Base-by-base conservation (phyloP, 2,329 filamentous ascomycete species). In the Coniochaeta ligniaria region DNA sequence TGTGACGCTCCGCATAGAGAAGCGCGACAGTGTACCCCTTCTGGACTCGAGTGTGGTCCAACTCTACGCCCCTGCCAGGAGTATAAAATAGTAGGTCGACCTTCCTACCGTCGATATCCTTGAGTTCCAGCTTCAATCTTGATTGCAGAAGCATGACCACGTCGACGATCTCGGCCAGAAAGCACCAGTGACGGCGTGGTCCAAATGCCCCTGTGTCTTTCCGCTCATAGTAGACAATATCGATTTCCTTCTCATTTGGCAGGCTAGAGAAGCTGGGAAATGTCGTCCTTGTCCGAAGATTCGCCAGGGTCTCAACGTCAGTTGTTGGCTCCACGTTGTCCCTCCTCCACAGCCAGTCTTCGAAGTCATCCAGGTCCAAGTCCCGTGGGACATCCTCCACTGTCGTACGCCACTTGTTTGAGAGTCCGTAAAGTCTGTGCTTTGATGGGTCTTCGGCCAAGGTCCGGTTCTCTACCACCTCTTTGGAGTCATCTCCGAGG, bases 331-430 rank as follows among this genome's bases (percentile, higher is more conserved):
- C 6, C 16, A n/a, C 6, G 16, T 52, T 52, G 14, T 28, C 24
- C 50, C 43, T 41, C 38, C 50, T 56, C 59, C 59, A 60, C 7
- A 60, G 35, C 59, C 47, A 60, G 38, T 60, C 52, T 17, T 60
- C 59, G 22, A 60, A 60, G 20, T 57, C 50, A 8, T 31, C 26
- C 12, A 9, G 16, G 8, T 20, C 17, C 4, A 54, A 14, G 9
- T 22, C 20, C n/a, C 1, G 2, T 16, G 6, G 47, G 24, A 52
- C 26, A 9, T 28, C 47, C 1, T 17, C 47, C 1, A 31, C 17
- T 6, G 24, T 12, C n/a, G 47, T 52, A 2, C 24, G 22, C 47
- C 47, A 52, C 12, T 6, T 52, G 47, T 17, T 3, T 5, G 14
- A 14, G 12, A 9, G 14, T 17, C 47, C 47, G 12, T 16, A 52